phyloP scores from a whole-genome alignment of 305 asterid genomes.

The Nicotiana rustica region DNA sequence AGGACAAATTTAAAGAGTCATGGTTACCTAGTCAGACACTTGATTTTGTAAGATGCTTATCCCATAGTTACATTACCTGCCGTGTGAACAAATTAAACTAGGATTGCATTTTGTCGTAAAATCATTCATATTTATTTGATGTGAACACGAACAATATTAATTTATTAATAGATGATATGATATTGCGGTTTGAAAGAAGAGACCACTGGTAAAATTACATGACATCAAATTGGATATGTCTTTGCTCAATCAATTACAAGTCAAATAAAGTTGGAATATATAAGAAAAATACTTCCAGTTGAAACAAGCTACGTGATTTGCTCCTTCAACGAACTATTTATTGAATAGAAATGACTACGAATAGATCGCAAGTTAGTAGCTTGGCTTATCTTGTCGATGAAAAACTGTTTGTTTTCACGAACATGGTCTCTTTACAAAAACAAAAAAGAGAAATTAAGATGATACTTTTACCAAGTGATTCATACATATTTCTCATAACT shows the following conservation, averaged over 20 bases:
- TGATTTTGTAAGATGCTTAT: slow-evolving; percentile 24
- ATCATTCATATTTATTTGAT: slow-evolving; percentile 2
- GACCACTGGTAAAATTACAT: background rate
- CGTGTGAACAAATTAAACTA: background rate
- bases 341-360: background rate
- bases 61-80: background rate
- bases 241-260: background rate
- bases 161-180: slow-evolving; percentile 16
- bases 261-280: slow-evolving; percentile 17
- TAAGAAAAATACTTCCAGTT: background rate
- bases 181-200: background rate
- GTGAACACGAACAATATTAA: slow-evolving; percentile 13
- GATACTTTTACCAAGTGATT: no score
- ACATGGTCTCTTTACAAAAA: no score
- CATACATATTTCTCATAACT: no score
- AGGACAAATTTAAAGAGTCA: background rate
- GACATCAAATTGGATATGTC: background rate
- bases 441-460: no score
- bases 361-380: background rate
- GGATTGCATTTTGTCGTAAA: slow-evolving; percentile 2
- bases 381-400: background rate
- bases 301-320: no score
- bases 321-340: background rate
- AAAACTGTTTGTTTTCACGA: no score
- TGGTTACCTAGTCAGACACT: slow-evolving; percentile 3